Evolutionary conservation across 1,139 yeast genomes (phyloP), one percentile per base, ranked within the genome.

Genomic region (Casaregolazyma lundiana): DNA sequence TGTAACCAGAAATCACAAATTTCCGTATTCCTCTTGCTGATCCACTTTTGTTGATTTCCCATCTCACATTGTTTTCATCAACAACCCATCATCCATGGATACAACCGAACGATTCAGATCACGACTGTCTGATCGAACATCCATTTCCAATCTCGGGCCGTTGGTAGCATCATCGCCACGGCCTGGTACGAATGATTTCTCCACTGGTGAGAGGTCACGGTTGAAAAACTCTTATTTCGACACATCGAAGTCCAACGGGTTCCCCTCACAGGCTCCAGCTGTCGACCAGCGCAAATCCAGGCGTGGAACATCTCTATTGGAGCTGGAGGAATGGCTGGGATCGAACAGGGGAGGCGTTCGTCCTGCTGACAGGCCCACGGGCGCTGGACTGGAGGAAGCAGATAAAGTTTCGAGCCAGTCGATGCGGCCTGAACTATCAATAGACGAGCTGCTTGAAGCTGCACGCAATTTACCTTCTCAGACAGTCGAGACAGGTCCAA

Each of bases 381-480:
- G 32, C 15, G 32, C 15, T 26, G 32, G 32, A 4, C 32, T 26
- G 11, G 32, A 26, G 3, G 4, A 13, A 9, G 6, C 15, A 2
- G 15, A 26, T 26, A 13, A 26, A 26, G 32, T 26, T 26, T n/a
- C 32, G 2, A n/a, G 3, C 15, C 15, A 26, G 4, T 26, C 32
- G 6, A 26, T 15, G 13, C 32, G 32, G 11, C 32, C 32, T 11
- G 32, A n/a, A 4, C 15, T 26, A 26, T 26, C 32, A 9, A 26
- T 82, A 53, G 76, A 78, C 50, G 95, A 85, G 61, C 71, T 86
- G 47, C 67, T 84, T 48, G 90, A 83, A 60, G 74, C 88, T 1
- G 83, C 92, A 1, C 73, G 76, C 49, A 82, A 82, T 57, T 70
- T 86, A 45, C 95, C 95, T 11, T 78, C 76, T 49, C 67, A 80